Evolutionary conservation across 305 asterid genomes (phyloP).

Genomic region (Solanum hybrid): DNA sequence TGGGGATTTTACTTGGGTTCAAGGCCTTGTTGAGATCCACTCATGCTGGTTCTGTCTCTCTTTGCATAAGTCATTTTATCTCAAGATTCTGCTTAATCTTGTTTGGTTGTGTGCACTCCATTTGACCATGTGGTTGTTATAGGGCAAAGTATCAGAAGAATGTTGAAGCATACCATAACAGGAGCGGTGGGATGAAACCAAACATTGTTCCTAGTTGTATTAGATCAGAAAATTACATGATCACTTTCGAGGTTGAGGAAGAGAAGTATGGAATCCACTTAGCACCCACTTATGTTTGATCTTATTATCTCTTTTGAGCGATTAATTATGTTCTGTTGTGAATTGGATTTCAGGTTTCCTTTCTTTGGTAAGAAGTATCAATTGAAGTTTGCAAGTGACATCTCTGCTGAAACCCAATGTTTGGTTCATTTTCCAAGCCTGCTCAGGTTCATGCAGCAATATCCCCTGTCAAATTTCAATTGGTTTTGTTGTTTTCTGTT

Average conservation of each 20-base stretch:
- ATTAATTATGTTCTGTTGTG: constrained; percentile 18
- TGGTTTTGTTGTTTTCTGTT: neutral
- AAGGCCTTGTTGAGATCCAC: neutral
- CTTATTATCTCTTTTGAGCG: constrained; percentile 7
- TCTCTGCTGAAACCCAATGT: constrained; percentile 71
- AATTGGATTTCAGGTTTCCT: constrained; percentile 62
- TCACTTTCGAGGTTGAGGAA: constrained; percentile 95
- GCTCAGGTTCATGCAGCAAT: constrained; percentile 48
- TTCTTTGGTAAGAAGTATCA: constrained; percentile 94
- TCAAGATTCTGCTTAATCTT: neutral
- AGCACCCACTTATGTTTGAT: neutral
- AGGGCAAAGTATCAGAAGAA: constrained; percentile 98
- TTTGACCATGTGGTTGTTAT: constrained; percentile 10
- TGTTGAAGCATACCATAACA: constrained; percentile 91
- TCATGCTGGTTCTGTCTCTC: neutral
- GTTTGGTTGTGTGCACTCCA: neutral
- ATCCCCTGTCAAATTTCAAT: neutral
- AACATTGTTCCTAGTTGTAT: constrained; percentile 82
- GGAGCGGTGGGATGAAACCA: constrained; percentile 72
- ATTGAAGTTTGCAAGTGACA: constrained; percentile 75
- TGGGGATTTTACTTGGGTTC: neutral
- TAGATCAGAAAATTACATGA: constrained; percentile 88
- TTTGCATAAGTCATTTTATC: neutral
- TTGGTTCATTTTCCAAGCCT: constrained; percentile 94
- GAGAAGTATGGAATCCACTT: constrained; percentile 56